Conservation (phyloP, 148 eudicot genomes). For the Chenopodium quinoa region DNA sequence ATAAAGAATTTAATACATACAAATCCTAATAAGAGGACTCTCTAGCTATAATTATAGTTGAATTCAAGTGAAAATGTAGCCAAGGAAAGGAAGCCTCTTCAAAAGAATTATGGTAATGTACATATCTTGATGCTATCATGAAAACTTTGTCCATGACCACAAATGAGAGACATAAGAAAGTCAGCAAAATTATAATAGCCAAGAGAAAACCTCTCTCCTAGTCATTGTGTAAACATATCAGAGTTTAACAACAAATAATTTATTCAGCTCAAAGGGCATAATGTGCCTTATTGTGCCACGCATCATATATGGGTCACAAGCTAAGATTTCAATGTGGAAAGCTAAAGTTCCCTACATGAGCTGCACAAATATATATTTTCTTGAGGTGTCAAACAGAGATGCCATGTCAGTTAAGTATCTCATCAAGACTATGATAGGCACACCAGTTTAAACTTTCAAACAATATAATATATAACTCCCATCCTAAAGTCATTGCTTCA, state of each 20-base stretch:
- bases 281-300: not conserved
- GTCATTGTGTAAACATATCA: not conserved
- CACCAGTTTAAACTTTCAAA: not conserved
- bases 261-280: not conserved
- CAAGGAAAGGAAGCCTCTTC: not conserved
- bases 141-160: not conserved
- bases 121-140: not conserved
- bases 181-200: not conserved
- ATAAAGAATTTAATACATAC: not conserved
- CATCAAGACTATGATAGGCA: not conserved
- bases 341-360: not conserved
- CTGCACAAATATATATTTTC: not conserved
- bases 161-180: not conserved
- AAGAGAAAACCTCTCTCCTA: not conserved
- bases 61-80: not conserved
- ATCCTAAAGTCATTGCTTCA: not conserved
- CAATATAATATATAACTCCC: not conserved
- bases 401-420: not conserved
- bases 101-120: not conserved
- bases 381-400: not conserved
- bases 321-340: not conserved
- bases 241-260: no score
- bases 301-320: not conserved
- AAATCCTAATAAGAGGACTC: not conserved
- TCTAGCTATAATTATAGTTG: not conserved